phyloP scores from a whole-genome alignment of 495 filamentous ascomycete species.

The Aspergillus coremiiformis region DNA sequence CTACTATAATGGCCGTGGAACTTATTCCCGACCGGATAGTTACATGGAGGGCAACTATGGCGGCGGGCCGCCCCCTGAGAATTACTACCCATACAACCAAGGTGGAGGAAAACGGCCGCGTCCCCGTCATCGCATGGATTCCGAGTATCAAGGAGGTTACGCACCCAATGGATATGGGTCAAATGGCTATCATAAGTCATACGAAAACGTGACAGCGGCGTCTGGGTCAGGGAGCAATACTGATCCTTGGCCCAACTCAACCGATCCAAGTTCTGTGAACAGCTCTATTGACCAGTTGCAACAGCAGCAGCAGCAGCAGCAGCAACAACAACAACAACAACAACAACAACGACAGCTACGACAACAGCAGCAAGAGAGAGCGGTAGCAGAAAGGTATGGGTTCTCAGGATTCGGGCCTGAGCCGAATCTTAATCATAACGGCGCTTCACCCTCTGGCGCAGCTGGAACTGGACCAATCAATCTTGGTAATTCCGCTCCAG shows the following conservation, averaged over 20 bases:
- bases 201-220: constrained; percentile 72
- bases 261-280: constrained; percentile 85
- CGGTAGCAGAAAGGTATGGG: constrained; percentile 48
- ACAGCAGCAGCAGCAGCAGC: constrained; percentile 38
- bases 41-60: constrained; percentile 38
- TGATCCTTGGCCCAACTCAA: constrained; percentile 71
- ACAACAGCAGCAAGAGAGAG: constrained; percentile 29
- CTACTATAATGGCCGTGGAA: constrained; percentile 42
- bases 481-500: constrained; percentile 12
- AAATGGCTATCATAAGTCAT: constrained; percentile 65
- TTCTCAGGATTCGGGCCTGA: constrained; percentile 43
- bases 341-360: constrained; percentile 27
- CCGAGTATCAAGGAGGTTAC: constrained; percentile 33
- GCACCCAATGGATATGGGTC: constrained; percentile 51
- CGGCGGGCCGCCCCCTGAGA: constrained; percentile 31
- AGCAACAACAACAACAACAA: constrained; percentile 26
- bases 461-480: constrained; percentile 9
- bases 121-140: constrained; percentile 43
- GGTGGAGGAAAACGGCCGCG: constrained; percentile 30
- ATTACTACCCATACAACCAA: constrained; percentile 32
- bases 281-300: constrained; percentile 74
- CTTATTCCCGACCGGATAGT: constrained; percentile 51
- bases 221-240: constrained; percentile 58
- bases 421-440: constrained; percentile 21
- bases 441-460: constrained; percentile 4